phyloP scores from a whole-genome alignment of 2,329 filamentous ascomycete genomes.

The Clonostachys byssicola region DNA sequence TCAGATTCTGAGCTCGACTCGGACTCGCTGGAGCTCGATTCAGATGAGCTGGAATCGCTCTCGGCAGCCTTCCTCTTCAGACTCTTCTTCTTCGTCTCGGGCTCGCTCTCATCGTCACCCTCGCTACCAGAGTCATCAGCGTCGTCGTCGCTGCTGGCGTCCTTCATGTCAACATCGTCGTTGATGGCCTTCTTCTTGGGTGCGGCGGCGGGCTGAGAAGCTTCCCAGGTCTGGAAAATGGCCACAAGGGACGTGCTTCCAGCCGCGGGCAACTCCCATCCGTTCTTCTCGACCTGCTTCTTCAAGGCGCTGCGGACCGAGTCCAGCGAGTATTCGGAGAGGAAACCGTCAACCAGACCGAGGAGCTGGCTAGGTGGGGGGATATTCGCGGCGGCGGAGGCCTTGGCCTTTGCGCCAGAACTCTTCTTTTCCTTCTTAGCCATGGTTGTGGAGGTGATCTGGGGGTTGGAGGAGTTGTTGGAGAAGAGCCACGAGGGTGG shows the following conservation, averaged over 20 bases:
- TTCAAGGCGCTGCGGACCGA: slow-evolving; percentile 44
- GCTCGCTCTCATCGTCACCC: slow-evolving; percentile 13
- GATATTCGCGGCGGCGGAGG: slow-evolving; percentile 9
- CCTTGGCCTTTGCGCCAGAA: slow-evolving; percentile 11
- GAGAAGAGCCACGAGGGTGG: slow-evolving; percentile 38
- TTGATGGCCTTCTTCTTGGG: slow-evolving; percentile 17
- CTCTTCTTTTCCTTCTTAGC: slow-evolving; percentile 24
- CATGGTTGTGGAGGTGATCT: slow-evolving; percentile 18
- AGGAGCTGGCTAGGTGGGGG: slow-evolving; percentile 56
- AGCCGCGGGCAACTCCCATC: slow-evolving; percentile 29
- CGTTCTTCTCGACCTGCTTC: slow-evolving; percentile 55
- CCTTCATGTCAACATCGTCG: slow-evolving; percentile 42
- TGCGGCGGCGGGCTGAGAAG: slow-evolving; percentile 12
- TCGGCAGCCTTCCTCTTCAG: slow-evolving; percentile 35
- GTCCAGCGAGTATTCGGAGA: slow-evolving; percentile 31
- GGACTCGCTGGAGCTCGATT: slow-evolving; percentile 30
- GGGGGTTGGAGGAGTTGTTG: slow-evolving; percentile 25
- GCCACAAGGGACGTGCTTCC: slow-evolving; percentile 36
- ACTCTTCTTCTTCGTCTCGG: slow-evolving; percentile 12
- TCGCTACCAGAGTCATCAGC: slow-evolving; percentile 16
- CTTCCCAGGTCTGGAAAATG: slow-evolving; percentile 48
- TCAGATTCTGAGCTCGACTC: slow-evolving; percentile 46
- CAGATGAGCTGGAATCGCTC: slow-evolving; percentile 25
- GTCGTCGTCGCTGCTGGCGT: slow-evolving; percentile 26
- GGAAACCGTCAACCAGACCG: slow-evolving; percentile 62